Evolutionary conservation across 805 yeast species (phyloP), one percentile per base, ranked within the genome.

Genomic region (Ogataea ramenticola): DNA sequence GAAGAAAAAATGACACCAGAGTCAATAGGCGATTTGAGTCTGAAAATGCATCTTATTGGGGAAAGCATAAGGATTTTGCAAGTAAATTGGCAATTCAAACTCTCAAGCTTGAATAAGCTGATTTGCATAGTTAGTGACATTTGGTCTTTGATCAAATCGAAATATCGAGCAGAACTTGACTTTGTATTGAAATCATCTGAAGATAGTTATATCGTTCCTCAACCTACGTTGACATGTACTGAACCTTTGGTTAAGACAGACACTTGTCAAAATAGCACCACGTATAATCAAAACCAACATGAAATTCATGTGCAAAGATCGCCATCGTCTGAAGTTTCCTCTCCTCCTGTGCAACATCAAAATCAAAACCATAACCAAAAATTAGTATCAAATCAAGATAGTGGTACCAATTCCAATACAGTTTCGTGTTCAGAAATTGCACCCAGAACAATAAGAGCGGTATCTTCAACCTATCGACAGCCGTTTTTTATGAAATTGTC

Each of bases 21-120:
- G 5, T 22, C 19, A 24, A n/a, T 43, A 16, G 17, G n/a, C n/a
- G 65, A 65, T 45, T 51, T 60, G 12, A 53, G 59, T 26, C 48
- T 68, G 46, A 64, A 68, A 43, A 60, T 53, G 9, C 45, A 49
- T 41, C 40, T 58, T 11, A 46, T 58, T 39, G 59, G 55, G 24
- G 47, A 48, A 35, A 45, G 53, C 2, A 44, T 58, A 3, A 43
- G 49, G 4, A 41, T 50, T 9, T 39, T 58, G 9, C 49, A 51
- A 12, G 20, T 40, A 9, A 48, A 56, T 24, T 58, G 62, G 62
- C 49, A 48, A 39, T 44, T 48, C n/a, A 55, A 53, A 34, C 36
- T 56, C 19, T 50, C 56, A 10, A 53, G 58, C 30, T 47, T 58
- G 22, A 53, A 51, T 24, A 56, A 53, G 36, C 39, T 55, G 29